Conservation (phyloP, 805 yeast species). For the Ogataea trehalophila region DNA sequence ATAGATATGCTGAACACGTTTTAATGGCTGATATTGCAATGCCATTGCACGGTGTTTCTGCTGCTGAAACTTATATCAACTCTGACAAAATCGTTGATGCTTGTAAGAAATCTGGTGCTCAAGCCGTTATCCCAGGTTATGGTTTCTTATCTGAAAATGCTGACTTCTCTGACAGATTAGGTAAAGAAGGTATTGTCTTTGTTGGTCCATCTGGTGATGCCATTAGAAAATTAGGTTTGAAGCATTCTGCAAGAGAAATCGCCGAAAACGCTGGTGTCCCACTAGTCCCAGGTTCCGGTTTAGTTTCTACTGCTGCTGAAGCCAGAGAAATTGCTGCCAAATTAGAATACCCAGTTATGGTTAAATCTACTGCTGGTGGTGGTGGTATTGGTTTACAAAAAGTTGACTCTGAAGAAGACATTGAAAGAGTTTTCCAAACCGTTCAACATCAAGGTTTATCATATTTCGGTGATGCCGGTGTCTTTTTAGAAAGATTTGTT, state of each 20-base stretch:
- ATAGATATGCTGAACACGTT: conserved; percentile 84
- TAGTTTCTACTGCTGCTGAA: conserved; percentile 65
- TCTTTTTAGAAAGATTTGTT: conserved; percentile 89
- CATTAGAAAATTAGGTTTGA: conserved; percentile 83
- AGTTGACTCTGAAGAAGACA: conserved; percentile 77
- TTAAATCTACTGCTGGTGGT: conserved; percentile 97
- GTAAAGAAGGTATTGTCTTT: conserved; percentile 75
- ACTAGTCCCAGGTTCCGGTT: conserved; percentile 93
- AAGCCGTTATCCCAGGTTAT: conserved; percentile 97
- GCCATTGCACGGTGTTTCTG: conserved; percentile 73
- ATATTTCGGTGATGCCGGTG: conserved; percentile 94
- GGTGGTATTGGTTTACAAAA: conserved; percentile 98
- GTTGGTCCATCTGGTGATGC: conserved; percentile 98
- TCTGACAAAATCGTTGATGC: conserved; percentile 82
- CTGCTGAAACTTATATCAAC: conserved; percentile 87
- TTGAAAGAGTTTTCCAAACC: conserved; percentile 79
- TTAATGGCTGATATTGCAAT: conserved; percentile 75
- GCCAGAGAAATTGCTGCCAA: conserved; percentile 71
- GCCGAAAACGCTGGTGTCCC: conserved; percentile 93
- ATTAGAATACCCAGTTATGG: conserved; percentile 88
- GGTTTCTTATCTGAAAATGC: conserved; percentile 97
- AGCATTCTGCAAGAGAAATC: conserved; percentile 94
- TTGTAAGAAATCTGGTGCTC: conserved; percentile 77
- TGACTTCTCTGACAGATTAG: conserved; percentile 88
- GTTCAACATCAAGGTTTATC: conserved; percentile 93